phyloP scores from a whole-genome alignment of 2,329 filamentous ascomycete genomes.

The Helotiales sp. region DNA sequence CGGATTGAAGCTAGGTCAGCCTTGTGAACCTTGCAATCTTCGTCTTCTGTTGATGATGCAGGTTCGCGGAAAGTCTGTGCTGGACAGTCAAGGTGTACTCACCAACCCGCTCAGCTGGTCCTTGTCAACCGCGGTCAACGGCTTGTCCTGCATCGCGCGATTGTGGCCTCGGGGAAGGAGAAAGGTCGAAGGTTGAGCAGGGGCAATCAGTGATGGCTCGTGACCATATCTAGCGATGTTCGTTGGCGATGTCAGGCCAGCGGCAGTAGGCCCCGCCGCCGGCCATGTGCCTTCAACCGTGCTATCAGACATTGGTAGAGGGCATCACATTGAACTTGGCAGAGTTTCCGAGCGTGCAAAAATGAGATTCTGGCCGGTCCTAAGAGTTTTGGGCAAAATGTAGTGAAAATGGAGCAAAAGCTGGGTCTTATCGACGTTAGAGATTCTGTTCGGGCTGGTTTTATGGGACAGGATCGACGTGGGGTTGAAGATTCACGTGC shows the following conservation, averaged over 20 bases:
- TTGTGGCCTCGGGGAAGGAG: constrained; percentile 35
- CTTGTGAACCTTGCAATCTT: constrained; percentile 18
- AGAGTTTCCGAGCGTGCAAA: not conserved
- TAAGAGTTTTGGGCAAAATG: not conserved
- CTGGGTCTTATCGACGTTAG: not conserved
- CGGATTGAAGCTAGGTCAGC: constrained; percentile 28
- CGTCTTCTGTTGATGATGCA: not conserved
- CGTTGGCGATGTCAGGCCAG: constrained; percentile 29
- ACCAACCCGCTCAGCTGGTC: constrained; percentile 80
- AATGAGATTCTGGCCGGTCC: not conserved
- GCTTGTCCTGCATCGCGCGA: constrained; percentile 36
- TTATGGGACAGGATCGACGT: constrained; percentile 15
- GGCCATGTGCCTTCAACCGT: constrained; percentile 33
- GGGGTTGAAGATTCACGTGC: constrained; percentile 22
- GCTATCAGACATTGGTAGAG: constrained; percentile 33
- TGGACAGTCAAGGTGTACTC: constrained; percentile 39
- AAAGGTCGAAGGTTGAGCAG: constrained; percentile 39
- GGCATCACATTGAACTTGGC: not conserved
- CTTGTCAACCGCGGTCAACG: constrained; percentile 65
- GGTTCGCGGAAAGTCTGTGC: not conserved
- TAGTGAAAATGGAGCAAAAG: not conserved
- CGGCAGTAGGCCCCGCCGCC: constrained; percentile 29
- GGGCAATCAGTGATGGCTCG: constrained; percentile 34
- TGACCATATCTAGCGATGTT: constrained; percentile 32
- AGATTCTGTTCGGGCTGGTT: not conserved